Evolutionary conservation across 2,329 filamentous ascomycete genomes (phyloP), one percentile per base, ranked within the genome.

Genomic region (Fusarium palustre): DNA sequence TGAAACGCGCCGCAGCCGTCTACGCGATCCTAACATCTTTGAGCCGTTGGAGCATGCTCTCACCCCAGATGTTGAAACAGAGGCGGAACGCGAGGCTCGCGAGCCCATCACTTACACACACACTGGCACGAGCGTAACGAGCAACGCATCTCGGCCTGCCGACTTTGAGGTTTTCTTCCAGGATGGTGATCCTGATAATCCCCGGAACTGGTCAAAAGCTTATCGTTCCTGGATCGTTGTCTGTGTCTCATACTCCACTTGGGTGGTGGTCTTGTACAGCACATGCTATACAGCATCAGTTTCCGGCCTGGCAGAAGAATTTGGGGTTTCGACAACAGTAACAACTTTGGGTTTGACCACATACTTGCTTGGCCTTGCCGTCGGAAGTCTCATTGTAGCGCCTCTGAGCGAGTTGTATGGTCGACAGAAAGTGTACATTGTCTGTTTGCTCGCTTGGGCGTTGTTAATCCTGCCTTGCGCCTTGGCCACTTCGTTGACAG

Each of bases 221-320:
- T 80, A 81, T 70, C 76, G 83, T 67, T 62, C 74, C 46, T 85
- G 81, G 80, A 76, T 77, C 54, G 77, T 84, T 52, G 77, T 81
- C 79, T 83, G 74, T 64, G 79, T 85, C 49, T 83, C 82, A 34
- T 83, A 80, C 59, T 80, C 81, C 8, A 82, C 81, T 2, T 85
- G 83, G 83, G 78, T 82, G 22, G 77, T 84, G n/a, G 90, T 93
- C 18, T 76, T 93, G 46, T 93, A 94, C 75, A 93, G 90, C 47
- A 96, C 93, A 1, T 90, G 88, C 53, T 97, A 96, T 76, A 93
- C 92, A 1, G 87, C 90, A 1, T 90, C 89, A 4, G 87, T 92
- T 34, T 85, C 87, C 1, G 90, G 91, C 1, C 87, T 97, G 78
- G 87, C 88, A 74, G 77, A 83, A 16, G 90, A 92, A 53, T 95